A percentile compares a stretch with the other conserved stretches of the same genome.
Conservation (phyloP, 1,284 basidiomycete species). For the Naganishia albida region DNA sequence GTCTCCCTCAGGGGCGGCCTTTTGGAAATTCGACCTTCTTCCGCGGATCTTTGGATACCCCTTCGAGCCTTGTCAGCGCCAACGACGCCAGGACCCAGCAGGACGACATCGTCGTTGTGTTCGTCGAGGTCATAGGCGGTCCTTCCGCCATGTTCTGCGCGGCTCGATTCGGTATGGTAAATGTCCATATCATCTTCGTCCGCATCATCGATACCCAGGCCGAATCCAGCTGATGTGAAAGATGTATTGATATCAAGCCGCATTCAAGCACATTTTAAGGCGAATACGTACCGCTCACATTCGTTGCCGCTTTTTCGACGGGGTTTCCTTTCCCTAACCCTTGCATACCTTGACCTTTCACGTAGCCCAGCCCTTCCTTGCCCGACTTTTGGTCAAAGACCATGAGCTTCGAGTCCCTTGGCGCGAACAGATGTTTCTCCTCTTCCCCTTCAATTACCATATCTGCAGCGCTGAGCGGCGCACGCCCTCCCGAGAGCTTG, state of each 20-base stretch:
- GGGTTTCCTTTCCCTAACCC: slow-evolving; percentile 35
- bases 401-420: slow-evolving; percentile 71
- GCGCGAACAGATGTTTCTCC: slow-evolving; percentile 79
- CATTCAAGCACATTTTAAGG: neutral
- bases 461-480: slow-evolving; percentile 47
- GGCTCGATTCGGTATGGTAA: slow-evolving; percentile 61
- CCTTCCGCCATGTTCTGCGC: neutral
- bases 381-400: slow-evolving; percentile 70
- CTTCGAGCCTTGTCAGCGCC: slow-evolving; percentile 13
- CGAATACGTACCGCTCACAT: slow-evolving; percentile 61
- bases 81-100: slow-evolving; percentile 40
- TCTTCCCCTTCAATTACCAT: slow-evolving; percentile 72
- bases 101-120: slow-evolving; percentile 64
- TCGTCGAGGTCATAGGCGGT: slow-evolving; percentile 56
- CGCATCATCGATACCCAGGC: slow-evolving; percentile 76
- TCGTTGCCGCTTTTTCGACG: slow-evolving; percentile 56
- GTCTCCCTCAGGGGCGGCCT: neutral
- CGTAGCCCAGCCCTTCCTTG: slow-evolving; percentile 75
- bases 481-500: slow-evolving; percentile 50
- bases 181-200: slow-evolving; percentile 87
- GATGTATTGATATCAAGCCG: neutral
- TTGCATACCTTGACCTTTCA: slow-evolving; percentile 65
- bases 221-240: slow-evolving; percentile 63
- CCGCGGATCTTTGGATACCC: neutral
- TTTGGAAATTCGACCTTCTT: neutral